Conservation (phyloP, 2,329 filamentous ascomycete species). For the Paecilomyces sp. region DNA sequence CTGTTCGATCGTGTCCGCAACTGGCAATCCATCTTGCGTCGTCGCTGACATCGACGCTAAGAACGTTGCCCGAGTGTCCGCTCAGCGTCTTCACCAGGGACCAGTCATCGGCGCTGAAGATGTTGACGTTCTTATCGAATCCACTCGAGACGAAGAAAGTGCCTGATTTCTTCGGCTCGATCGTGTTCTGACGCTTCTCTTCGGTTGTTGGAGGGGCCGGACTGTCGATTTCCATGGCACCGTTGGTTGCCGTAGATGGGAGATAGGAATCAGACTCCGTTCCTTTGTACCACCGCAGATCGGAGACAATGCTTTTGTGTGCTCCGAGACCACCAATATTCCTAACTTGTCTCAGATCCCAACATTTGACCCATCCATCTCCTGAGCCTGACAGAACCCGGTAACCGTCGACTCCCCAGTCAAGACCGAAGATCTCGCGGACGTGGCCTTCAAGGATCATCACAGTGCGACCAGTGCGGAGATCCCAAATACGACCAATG, state of each 20-base stretch:
- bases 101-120: constrained; percentile 97
- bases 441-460: constrained; percentile 95
- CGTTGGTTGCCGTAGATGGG: constrained; percentile 56
- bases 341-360: constrained; percentile 88
- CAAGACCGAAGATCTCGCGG: constrained; percentile 84
- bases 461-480: constrained; percentile 83
- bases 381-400: constrained; percentile 87
- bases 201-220: constrained; percentile 8
- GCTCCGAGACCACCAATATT: constrained; percentile 80
- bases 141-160: constrained; percentile 88
- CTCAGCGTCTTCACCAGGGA: constrained; percentile 77
- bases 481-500: constrained; percentile 91
- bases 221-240: constrained; percentile 37
- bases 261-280: constrained; percentile 62
- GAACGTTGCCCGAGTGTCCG: constrained; percentile 86
- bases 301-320: constrained; percentile 84
- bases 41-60: constrained; percentile 79
- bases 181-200: constrained; percentile 12
- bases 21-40: constrained; percentile 92
- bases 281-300: constrained; percentile 90
- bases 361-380: constrained; percentile 96
- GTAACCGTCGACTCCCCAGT: constrained; percentile 88
- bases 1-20: constrained; percentile 86
- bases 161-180: constrained; percentile 73
- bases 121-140: constrained; percentile 90